These are phyloP conservation scores for Santalum album DNA, from an alignment of 164 flowering plant species.

Conservation along the genomic window DNA sequence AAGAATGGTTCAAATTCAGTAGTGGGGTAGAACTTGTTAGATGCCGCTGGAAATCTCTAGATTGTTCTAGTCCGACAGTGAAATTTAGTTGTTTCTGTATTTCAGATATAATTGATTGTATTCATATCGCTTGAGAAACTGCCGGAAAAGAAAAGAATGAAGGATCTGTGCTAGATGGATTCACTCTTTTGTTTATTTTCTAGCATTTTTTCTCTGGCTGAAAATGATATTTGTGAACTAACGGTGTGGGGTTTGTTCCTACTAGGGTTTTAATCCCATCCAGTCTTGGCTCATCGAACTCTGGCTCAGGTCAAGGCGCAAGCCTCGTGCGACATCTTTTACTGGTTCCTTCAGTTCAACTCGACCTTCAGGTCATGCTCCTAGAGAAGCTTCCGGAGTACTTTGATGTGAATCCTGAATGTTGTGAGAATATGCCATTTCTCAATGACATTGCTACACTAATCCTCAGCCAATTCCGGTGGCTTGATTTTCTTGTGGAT, in stretches of 20 bases:
- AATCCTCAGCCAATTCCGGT: slow-evolving; percentile 62
- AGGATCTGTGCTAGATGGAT: too few species aligned
- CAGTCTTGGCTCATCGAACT: slow-evolving; percentile 11
- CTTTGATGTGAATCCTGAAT: slow-evolving; percentile 24
- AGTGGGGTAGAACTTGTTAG: too few species aligned
- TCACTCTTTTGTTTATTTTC: too few species aligned
- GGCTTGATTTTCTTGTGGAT: slow-evolving; percentile 84
- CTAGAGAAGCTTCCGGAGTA: slow-evolving; percentile 81
- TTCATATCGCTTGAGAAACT: too few species aligned
- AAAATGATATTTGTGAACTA: too few species aligned
- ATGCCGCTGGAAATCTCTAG: too few species aligned
- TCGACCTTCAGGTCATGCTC: slow-evolving; percentile 49
- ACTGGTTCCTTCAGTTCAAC: slow-evolving; percentile 56
- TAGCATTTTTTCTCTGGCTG: background rate
- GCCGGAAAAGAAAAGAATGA: too few species aligned
- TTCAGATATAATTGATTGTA: too few species aligned
- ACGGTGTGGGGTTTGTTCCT: background rate
- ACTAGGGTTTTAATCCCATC: slow-evolving; percentile 43
- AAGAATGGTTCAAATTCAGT: too few species aligned
- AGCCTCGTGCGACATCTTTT: slow-evolving; percentile 56
- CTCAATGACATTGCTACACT: slow-evolving; percentile 63
- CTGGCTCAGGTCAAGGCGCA: slow-evolving; percentile 17
- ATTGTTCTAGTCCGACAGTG: too few species aligned
- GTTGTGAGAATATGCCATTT: slow-evolving; percentile 13
- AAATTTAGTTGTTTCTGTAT: too few species aligned